phyloP scores from a whole-genome alignment of 2,329 filamentous ascomycete species.

The Rutstroemia sp. region DNA sequence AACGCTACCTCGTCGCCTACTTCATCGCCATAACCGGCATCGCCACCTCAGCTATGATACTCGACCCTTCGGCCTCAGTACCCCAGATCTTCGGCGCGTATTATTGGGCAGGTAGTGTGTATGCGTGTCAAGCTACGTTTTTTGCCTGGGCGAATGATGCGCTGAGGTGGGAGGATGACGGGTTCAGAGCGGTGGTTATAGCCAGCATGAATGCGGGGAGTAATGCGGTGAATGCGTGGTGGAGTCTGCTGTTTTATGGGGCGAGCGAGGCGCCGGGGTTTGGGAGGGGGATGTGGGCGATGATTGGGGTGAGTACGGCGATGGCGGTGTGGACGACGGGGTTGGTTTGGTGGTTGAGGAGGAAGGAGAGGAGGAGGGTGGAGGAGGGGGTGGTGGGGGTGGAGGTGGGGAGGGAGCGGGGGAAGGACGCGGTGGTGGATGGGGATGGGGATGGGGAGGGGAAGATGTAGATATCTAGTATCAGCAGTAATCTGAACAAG shows the following conservation, averaged over 20 bases:
- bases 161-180: slow-evolving; percentile 55
- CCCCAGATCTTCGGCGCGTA: slow-evolving; percentile 57
- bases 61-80: slow-evolving; percentile 35
- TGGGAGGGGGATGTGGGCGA: slow-evolving; percentile 61
- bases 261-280: slow-evolving; percentile 54
- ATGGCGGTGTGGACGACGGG: slow-evolving; percentile 52
- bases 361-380: slow-evolving; percentile 30
- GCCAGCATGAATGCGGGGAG: slow-evolving; percentile 66
- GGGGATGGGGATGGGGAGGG: neutral
- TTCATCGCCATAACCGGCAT: slow-evolving; percentile 61
- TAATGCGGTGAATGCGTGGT: slow-evolving; percentile 66
- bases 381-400: neutral
- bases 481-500: no score
- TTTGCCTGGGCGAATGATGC: slow-evolving; percentile 69
- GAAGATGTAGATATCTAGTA: no score
- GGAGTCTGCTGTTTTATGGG: slow-evolving; percentile 64
- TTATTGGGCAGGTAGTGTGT: slow-evolving; percentile 63
- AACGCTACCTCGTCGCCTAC: slow-evolving; percentile 58
- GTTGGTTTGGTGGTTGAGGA: slow-evolving; percentile 39
- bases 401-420: neutral
- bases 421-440: neutral
- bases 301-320: slow-evolving; percentile 57
- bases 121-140: slow-evolving; percentile 67
- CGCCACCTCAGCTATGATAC: slow-evolving; percentile 53
- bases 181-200: slow-evolving; percentile 57